Percentiles rank a stretch among this genome's conserved stretches.
phyloP scores from a whole-genome alignment of 345 rosid genomes.

The Hevea brasiliensis region DNA sequence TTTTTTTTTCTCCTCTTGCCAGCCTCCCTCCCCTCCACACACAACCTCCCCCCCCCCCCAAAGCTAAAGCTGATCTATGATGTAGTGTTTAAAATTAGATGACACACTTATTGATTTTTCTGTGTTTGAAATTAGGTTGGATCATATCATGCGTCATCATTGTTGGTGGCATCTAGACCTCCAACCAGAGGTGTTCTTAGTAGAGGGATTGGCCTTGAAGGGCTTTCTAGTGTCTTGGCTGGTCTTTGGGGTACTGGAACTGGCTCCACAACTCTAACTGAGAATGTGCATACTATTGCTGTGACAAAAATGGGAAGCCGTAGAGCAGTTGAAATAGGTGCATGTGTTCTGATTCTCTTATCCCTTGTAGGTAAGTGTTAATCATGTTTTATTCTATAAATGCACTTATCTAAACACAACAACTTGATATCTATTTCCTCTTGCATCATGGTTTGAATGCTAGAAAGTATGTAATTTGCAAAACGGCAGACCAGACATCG shows the following conservation, averaged over 20 bases:
- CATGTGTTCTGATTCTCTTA: slow-evolving; percentile 64
- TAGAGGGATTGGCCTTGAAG: slow-evolving; percentile 96
- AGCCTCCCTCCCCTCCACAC: too few species aligned
- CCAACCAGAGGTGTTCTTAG: slow-evolving; percentile 91
- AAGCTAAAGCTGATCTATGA: neutral
- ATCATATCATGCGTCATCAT: slow-evolving; percentile 88
- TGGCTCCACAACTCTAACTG: slow-evolving; percentile 90
- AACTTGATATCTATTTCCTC: neutral
- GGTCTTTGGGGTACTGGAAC: slow-evolving; percentile 99
- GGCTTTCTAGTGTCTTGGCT: slow-evolving; percentile 82
- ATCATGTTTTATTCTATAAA: neutral
- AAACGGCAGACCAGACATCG: too few species aligned
- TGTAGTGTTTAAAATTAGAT: neutral
- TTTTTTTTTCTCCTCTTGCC: neutral
- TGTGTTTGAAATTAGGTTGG: slow-evolving; percentile 63
- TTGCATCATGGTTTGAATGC: too few species aligned
- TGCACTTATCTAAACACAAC: neutral
- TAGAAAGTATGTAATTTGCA: too few species aligned
- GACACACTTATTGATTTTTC: slow-evolving; percentile 13
- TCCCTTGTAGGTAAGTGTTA: slow-evolving; percentile 75
- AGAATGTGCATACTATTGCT: slow-evolving; percentile 96
- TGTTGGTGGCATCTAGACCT: slow-evolving; percentile 87
- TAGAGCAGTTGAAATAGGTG: slow-evolving; percentile 85
- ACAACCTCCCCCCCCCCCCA: too few species aligned
- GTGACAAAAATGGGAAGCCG: slow-evolving; percentile 99